These are phyloP conservation scores for Seiridium unicorne DNA, from an alignment of 2,329 filamentous ascomycete species.

Conservation along the genomic window DNA sequence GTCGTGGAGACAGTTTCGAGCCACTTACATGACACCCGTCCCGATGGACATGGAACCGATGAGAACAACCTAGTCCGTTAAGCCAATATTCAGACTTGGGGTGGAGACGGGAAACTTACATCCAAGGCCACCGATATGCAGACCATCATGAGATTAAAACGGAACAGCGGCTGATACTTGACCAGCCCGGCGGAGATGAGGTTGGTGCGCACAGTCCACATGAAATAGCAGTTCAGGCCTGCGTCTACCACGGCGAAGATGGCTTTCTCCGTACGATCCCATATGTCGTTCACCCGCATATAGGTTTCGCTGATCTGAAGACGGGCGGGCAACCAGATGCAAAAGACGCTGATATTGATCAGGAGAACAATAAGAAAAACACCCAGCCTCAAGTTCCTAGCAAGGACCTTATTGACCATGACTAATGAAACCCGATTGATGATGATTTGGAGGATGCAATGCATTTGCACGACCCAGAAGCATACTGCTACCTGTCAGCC, in stretches of 20 bases:
- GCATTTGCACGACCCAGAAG: slow-evolving; percentile 35
- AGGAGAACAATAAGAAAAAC: slow-evolving; percentile 42
- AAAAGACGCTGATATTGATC: slow-evolving; percentile 52
- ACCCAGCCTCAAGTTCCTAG: slow-evolving; percentile 39
- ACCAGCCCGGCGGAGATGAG: slow-evolving; percentile 45
- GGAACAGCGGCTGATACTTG: slow-evolving; percentile 45
- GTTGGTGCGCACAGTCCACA: slow-evolving; percentile 40
- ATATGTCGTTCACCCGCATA: slow-evolving; percentile 44
- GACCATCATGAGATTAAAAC: slow-evolving; percentile 45
- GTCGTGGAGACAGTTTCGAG: neutral
- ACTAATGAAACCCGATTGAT: slow-evolving; percentile 50
- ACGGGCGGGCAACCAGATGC: slow-evolving; percentile 53
- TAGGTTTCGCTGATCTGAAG: slow-evolving; percentile 39
- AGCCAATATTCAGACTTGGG: neutral
- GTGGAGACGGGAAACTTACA: neutral
- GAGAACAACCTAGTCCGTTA: slow-evolving; percentile 13
- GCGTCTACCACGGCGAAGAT: slow-evolving; percentile 49
- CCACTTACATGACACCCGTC: slow-evolving; percentile 33
- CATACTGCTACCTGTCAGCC: neutral
- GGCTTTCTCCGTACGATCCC: slow-evolving; percentile 52
- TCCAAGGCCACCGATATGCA: slow-evolving; percentile 44
- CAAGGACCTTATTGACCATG: slow-evolving; percentile 34
- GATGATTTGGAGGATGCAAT: slow-evolving; percentile 52
- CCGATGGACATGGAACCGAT: slow-evolving; percentile 41
- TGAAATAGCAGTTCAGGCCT: slow-evolving; percentile 48